Base-by-base conservation (phyloP, 306 rosid genomes). In the Hippophae gyantsensis region DNA sequence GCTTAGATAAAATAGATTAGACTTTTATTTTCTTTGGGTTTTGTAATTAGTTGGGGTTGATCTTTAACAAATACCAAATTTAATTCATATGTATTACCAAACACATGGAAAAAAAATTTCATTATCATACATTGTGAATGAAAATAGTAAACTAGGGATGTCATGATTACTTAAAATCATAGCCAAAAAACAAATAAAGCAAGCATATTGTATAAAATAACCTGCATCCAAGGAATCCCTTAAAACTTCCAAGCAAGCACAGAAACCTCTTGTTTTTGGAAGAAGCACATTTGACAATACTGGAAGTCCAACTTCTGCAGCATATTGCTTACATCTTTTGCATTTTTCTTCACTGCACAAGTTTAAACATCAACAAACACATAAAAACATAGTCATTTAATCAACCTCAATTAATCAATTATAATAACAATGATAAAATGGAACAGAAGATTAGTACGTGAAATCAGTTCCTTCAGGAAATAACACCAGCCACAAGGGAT, bases 381-480 rank as follows among this genome's bases (percentile, higher is more conserved):
- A 45, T 13, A 40, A 64, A 5, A 59, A 14, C 57, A 8, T 55
- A 7, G 27, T 10, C 44, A 54, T 40, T 13, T 67, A 48, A 73
- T 13, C 12, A 62, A 32, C 3, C 38, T 32, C 38, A 32, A 32
- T 2, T 32, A 32, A 32, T 18, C 23, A 32, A 32, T 18, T 18
- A 32, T 32, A n/a, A 51, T 54, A 56, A 68, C 52, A 27, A 54
- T 1, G 32, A 52, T 56, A 26, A 45, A 67, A 62, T 54, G 55
- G 51, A 70, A 73, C 10, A 58, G 57, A 47, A n/a, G 53, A 69
- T 76, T 23, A 71, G 61, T 88, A 88, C 99, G 79, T 81, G 61
- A 74, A 93, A 73, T 88, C 95, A 13, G 99, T 93, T 84, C 99
- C 99, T 81, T 93, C 99, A 1, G 99, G 99, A 68, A 93, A 93